Evolutionary conservation across 257 asterid genomes (phyloP), one percentile per base, ranked within the genome.

Genomic region (Eustoma russellianum): DNA sequence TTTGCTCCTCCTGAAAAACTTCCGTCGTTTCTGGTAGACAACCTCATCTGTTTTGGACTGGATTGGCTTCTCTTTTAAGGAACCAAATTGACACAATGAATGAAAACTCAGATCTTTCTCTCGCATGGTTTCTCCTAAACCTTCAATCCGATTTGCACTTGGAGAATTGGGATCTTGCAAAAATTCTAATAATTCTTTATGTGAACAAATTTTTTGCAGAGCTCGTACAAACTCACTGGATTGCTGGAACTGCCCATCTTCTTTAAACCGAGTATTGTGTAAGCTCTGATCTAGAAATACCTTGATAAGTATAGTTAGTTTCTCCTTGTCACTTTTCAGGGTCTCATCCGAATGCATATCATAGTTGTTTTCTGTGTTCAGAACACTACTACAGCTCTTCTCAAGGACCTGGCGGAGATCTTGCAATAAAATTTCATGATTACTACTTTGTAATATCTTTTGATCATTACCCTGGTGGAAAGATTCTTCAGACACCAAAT

Each of bases 1-100:
- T 70, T 83, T 92, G 80, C 81, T 83, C 70, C 92, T 79, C 60
- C 95, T 74, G 67, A 85, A 82, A 70, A 88, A 78, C 52, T 74
- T 75, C 11, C 73, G 66, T 33, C 41, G 78, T 55, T 86, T 86
- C 41, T 59, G 81, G 58, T 60, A 62, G 66, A 67, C 55, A 46
- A 66, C 55, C 47, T 81, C 88, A 62, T 73, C 88, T 24, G 78
- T 12, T 61, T 77, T 78, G 41, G 68, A 56, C 59, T 50, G 58
- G 19, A 17, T 45, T 13, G 59, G 67, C 52, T 70, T 75, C 53
- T 85, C 80, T 62, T 74, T 74, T 0, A 70, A 45, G 46, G 52
- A 54, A 59, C 47, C 56, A 56, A 83, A 57, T 33, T 58, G 66
- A 6, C 74, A 62, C 59, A 64, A 62, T 15, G 78, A 70, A 67